Evolutionary conservation across 257 asterid species (phyloP), one percentile per base, ranked within the genome.

Genomic region (Cordia subcordata): DNA sequence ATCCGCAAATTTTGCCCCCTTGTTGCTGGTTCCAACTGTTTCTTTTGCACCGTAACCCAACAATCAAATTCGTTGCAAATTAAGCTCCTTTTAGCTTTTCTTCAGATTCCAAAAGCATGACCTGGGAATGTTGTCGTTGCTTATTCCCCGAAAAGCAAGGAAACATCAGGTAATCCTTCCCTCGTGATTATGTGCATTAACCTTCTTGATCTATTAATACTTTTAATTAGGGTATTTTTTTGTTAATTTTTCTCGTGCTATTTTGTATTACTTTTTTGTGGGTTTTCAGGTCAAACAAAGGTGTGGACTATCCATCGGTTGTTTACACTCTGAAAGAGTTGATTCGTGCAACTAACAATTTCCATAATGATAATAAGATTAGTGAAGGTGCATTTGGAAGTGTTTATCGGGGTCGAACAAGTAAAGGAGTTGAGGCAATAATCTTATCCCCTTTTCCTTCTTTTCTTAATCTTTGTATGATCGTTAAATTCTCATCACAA

Each of bases 361-460:
- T 87, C 54, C 89, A 85, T 68, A 66, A 77, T 42, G 85, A 82
- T 50, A 77, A 81, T 79, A 87, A 87, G 58, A 82, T 87, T 27
- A 94, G 96, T 1, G 96, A 87, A 81, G 94, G 96, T 9, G 96
- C 92, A 17, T 87, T 87, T 15, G 96, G 96, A 64, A 87, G 89
- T 68, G 94, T 87, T 61, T 87, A 87, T 68, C 79, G 91, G 87
- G 96, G 96, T 42, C 80, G 80, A 64, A 81, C 96, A 38, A 79
- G 76, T 66, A 80, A 79, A 82, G 96, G 96, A 65, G 53, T 77
- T 27, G 84, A 87, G 96, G 96, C 58, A 73, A 58, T 60, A 66
- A 33, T 40, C 47, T 37, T 49, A 20, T 46, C 57, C n/a, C n/a
- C n/a, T n/a, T n/a, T 49, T 51, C 64, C 4, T 21, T 38, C 33